Base-by-base conservation (phyloP, 768 basidiomycete genomes). In the Chalciporus chontae region DNA sequence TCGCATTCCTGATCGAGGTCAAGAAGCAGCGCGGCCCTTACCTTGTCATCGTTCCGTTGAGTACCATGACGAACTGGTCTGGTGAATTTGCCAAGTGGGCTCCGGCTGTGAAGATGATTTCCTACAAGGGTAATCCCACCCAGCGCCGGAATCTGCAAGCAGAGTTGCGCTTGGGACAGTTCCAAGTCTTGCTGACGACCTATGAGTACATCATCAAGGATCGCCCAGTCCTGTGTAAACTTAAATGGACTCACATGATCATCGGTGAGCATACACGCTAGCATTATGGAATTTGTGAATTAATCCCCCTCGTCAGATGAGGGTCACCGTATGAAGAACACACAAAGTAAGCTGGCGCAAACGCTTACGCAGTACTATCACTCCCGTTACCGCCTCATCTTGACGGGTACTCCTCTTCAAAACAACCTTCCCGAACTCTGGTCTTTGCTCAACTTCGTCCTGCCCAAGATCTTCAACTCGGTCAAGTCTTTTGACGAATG, bases 401-500 rank as follows among this genome's bases (percentile, higher is more conserved):
- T 97, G 49, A 96, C 93, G 10, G 94, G 94, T 61, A 97, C 94
- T 1, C 94, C 94, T 8, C 77, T 97, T 9, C 94, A 97, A 70
- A 97, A 97, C 73, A 97, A 97, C 67, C 82, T 97, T 31, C 93
- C 94, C 5, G 94, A 97, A 69, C 71, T 97, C 37, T 96, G 94
- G 94, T 80, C 94, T 0, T 76, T 96, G 40, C 85, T 97, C 63
- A 97, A 97, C 68, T 97, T 97, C 65, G 93, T 88, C 29, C 77
- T 93, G 5, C 92, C 92, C 13, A 93, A 90, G 71, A 84, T 98
- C 65, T 98, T 99, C 79, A 98, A 97, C 73, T 98, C 95, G 0
- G 94, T 96, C 53, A 95, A 97, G 68, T 95, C 94, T 18, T 98
- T 99, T 67, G 96, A 98, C 61, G 96, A 98, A 64, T 99, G 96